Evolutionary conservation across 495 filamentous ascomycete genomes (phyloP), one percentile per base, ranked within the genome.

Genomic region (Penicillium argentinense): DNA sequence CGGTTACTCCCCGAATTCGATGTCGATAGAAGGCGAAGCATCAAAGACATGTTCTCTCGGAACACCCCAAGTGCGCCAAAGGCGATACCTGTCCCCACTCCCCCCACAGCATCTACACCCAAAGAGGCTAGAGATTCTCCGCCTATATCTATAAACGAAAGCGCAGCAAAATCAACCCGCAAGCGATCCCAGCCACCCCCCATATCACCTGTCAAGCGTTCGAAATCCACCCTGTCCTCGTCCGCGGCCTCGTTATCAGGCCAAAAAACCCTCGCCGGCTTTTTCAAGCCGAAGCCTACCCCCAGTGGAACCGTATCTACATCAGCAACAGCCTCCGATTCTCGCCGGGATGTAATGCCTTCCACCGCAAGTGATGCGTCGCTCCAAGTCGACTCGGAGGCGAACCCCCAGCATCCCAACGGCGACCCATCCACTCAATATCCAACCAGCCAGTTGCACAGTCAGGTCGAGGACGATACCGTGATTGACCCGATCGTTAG

Each of bases 31-130:
- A 83, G 91, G 3, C 78, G 82, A 49, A 96, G 72, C 57, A 96
- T 97, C 57, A 90, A 86, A 47, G 91, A 96, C 50, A 96, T 97
- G 91, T 96, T 97, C 53, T 61, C 70, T 16, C 77, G 71, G 26
- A 89, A 81, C 59, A 78, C 75, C 42, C 41, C 63, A 8, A 45
- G 26, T 11, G 16, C 13, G 12, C 32, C 36, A 7, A 33, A 21
- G 5, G 23, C 42, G 2, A 21, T 21, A 1, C 19, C 49, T 9
- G 28, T 25, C 1, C 23, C 39, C 22, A 42, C 32, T 5, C 7
- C 12, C 8, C n/a, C 17, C 7, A 36, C 3, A 3, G 11, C 33
- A 11, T 7, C 16, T 18, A 36, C 14, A 8, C 21, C 33, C 9
- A 36, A 36, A n/a, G 33, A 36, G 12, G 2, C 39, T 18, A 9